These are phyloP conservation scores for Mycena galopus DNA, from an alignment of 768 basidiomycete species.

Conservation along the genomic window DNA sequence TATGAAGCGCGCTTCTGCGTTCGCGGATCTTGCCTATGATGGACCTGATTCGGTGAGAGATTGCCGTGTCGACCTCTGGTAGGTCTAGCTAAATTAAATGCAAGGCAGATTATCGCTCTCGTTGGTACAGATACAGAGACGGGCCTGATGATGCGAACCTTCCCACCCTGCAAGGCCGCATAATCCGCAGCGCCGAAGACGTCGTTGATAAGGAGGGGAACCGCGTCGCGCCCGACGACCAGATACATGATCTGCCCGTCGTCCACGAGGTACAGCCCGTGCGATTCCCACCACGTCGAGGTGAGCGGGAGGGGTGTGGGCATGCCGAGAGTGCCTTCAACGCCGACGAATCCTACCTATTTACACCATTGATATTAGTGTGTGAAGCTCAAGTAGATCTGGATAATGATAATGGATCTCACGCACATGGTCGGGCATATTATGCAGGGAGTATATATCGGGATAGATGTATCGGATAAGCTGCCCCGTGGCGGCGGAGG, in stretches of 20 bases:
- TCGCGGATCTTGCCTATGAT: slow-evolving; percentile 65
- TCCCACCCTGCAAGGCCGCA: slow-evolving; percentile 58
- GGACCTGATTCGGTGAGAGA: slow-evolving; percentile 62
- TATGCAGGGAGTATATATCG: slow-evolving; percentile 64
- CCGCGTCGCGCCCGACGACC: slow-evolving; percentile 64
- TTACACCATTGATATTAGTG: no score
- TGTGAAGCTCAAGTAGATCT: no score
- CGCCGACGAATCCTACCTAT: slow-evolving; percentile 34
- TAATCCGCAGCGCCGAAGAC: slow-evolving; percentile 62
- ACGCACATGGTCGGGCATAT: slow-evolving; percentile 54
- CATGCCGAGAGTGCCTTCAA: slow-evolving; percentile 57
- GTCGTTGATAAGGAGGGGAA: slow-evolving; percentile 64
- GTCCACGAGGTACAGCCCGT: slow-evolving; percentile 67
- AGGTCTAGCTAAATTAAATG: slow-evolving; percentile 50
- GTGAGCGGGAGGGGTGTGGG: slow-evolving; percentile 63
- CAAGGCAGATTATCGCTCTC: no score
- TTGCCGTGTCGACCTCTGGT: slow-evolving; percentile 62
- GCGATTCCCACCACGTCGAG: slow-evolving; percentile 61
- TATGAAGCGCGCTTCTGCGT: slow-evolving; percentile 57
- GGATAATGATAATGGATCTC: neutral
- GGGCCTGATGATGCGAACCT: slow-evolving; percentile 49
- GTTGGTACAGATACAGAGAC: no score
- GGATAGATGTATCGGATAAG: slow-evolving; percentile 67
- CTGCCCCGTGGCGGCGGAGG: slow-evolving; percentile 58
- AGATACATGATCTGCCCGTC: slow-evolving; percentile 69